Base-by-base conservation (phyloP, 140 eudicot species). In the Erigeron philadelphicus region DNA sequence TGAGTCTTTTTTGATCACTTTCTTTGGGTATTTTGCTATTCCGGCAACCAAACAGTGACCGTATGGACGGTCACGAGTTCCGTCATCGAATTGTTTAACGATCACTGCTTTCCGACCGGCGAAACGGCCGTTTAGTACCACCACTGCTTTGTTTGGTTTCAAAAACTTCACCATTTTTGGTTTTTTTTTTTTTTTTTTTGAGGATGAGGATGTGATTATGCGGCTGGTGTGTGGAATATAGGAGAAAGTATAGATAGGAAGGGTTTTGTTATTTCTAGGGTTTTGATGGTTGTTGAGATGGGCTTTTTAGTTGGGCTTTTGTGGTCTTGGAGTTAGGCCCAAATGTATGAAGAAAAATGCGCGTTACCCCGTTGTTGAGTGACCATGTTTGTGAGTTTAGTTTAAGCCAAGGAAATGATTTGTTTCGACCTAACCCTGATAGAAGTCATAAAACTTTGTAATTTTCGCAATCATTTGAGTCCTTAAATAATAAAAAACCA, bases 91-190 rank as follows among this genome's bases (percentile, higher is more conserved):
- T 48, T 70, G 76, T 7, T 71, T 76, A 35, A 76, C 76, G 25
- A 76, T 76, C 1, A 76, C 81, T 0, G 72, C 76, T 52, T 76
- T 76, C 38, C 76, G 65, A 0, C 81, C 81, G 42, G 76, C 81
- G 76, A 70, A 76, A 8, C 81, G 81, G 52, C 81, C 81, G 65
- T 54, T 76, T 21, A 78, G 78, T 11, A 78, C 78, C 17, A 78
- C 82, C 2, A 78, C 82, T 1, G 82, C 82, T 46, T 78, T 78
- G 82, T 78, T 78, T 12, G 82, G 74, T 46, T 79, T 73, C 17
- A 79, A 57, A 73, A 79, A 79, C 71, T 79, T 79, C 76, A 78
- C 82, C 82, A 78, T 78, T 54, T 70, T 11, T 1, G 7, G 44
- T 16, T 44, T 72, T 1, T 52, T 42, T 40, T 18, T 19, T 21